These are phyloP conservation scores for Scalesia atractyloides DNA, from an alignment of 129 eudicot species.

Conservation along the genomic window DNA sequence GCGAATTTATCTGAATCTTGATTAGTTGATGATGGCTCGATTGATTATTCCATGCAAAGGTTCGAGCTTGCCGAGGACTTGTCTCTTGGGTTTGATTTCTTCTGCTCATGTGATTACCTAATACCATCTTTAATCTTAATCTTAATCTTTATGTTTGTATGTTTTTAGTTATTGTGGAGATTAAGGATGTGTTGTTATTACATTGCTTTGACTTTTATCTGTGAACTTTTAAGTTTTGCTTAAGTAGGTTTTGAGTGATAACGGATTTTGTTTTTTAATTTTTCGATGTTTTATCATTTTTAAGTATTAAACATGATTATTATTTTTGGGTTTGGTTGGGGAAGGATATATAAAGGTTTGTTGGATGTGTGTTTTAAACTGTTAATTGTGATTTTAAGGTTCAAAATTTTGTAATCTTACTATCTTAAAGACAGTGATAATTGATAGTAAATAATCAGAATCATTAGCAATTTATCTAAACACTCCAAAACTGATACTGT, in stretches of 20 bases:
- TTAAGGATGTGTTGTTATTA: constrained; percentile 6
- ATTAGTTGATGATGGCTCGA: constrained; percentile 71
- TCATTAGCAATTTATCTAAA: no score
- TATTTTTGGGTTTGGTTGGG: background rate
- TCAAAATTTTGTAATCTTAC: background rate
- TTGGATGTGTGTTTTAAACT: background rate
- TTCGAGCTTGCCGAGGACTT: constrained; percentile 66
- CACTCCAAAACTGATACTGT: no score
- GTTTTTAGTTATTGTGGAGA: constrained; percentile 8
- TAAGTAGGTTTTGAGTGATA: background rate
- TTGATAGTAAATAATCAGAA: no score
- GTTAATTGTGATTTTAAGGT: background rate
- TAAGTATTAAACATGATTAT: background rate
- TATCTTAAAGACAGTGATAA: no score
- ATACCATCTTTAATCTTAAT: constrained; percentile 3
- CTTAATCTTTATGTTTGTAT: constrained; percentile 4
- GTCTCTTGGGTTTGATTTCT: constrained; percentile 85
- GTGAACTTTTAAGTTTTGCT: background rate
- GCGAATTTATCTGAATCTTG: constrained; percentile 32
- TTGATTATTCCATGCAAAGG: constrained; percentile 88
- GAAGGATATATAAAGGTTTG: background rate
- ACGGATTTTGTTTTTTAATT: background rate
- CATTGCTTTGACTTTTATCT: constrained; percentile 11
- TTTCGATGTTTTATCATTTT: background rate
- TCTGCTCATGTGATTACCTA: constrained; percentile 77